phyloP scores from a whole-genome alignment of 306 rosid genomes.

The Prinsepia uniflora region DNA sequence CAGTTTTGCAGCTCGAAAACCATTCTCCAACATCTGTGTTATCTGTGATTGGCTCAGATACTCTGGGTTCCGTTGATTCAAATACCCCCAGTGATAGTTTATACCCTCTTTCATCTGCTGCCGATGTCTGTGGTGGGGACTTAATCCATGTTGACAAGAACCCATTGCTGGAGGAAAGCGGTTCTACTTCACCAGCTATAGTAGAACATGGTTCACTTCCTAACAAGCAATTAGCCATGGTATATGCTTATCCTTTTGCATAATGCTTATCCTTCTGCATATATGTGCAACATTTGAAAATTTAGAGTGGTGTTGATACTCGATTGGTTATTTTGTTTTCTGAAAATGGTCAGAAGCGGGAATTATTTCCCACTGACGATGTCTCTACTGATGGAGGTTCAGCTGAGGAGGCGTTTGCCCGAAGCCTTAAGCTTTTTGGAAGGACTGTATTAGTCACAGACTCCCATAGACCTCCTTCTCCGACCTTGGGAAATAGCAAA shows the following conservation, averaged over 20 bases:
- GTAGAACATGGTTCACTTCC: conserved; percentile 24
- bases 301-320: conserved; percentile 10
- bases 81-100: conserved; percentile 41
- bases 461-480: conserved; percentile 33
- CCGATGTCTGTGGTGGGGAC: conserved; percentile 26
- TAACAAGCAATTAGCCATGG: conserved; percentile 38
- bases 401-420: conserved; percentile 36
- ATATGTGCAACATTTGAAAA: not conserved
- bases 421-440: conserved; percentile 73
- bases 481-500: conserved; percentile 23
- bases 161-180: conserved; percentile 33
- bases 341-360: conserved; percentile 40
- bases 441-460: conserved; percentile 48
- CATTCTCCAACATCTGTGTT: conserved; percentile 69
- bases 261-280: conserved; percentile 13
- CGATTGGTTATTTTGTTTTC: conserved; percentile 22
- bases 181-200: conserved; percentile 30
- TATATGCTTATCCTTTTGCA: conserved; percentile 28
- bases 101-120: conserved; percentile 56
- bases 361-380: conserved; percentile 32
- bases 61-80: conserved; percentile 44
- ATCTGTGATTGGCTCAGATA: conserved; percentile 45
- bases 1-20: conserved; percentile 52
- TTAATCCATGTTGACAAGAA: conserved; percentile 34
- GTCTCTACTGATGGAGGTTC: conserved; percentile 29